Base-by-base conservation (phyloP, 1,139 yeast genomes). In the Blastobotrys capitulatus region DNA sequence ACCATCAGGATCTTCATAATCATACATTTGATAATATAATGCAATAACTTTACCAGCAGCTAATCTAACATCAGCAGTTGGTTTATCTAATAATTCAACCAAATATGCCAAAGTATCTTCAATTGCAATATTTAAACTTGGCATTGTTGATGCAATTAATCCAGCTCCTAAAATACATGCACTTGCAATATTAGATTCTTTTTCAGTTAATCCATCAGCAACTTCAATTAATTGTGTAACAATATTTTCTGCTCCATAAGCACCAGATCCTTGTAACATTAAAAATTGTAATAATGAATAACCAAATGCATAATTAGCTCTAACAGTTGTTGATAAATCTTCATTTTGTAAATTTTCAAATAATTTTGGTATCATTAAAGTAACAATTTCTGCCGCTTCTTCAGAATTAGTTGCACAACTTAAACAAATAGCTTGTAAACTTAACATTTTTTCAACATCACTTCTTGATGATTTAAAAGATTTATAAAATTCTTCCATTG, bases 11-110 rank as follows among this genome's bases (percentile, higher is more conserved):
- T 61, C 68, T 6, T 64, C 68, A 57, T 80, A 82, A 38, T 73
- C 73, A 59, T 72, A 82, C 15, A 77, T 60, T 60, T 84, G 89
- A 62, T 79, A 83, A 53, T 76, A 72, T 37, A 84, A 71, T 0
- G 84, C 92, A 54, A 82, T 70, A 6, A 82, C 69, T 62, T 84
- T 70, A 32, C 82, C 83, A 10, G 81, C 77, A 34, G 89, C 79
- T n/a, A 62, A 55, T 35, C 60, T 55, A 8, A 68, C 57, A 10
- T 62, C 62, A 1, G 47, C 44, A 10, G 62, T 52, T 10, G 51
- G 51, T 38, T 53, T 54, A 15, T 57, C 62, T 32, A 68, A 54
- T 42, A 65, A 56, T 25, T 63, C 68, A 31, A 58, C 59, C 27
- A 66, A 49, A 15, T 59, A 51, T 7, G 62, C 61, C 38, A 63